Evolutionary conservation across 768 basidiomycete species (phyloP), one percentile per base, ranked within the genome.

Genomic region (Leccinum rimulosum): DNA sequence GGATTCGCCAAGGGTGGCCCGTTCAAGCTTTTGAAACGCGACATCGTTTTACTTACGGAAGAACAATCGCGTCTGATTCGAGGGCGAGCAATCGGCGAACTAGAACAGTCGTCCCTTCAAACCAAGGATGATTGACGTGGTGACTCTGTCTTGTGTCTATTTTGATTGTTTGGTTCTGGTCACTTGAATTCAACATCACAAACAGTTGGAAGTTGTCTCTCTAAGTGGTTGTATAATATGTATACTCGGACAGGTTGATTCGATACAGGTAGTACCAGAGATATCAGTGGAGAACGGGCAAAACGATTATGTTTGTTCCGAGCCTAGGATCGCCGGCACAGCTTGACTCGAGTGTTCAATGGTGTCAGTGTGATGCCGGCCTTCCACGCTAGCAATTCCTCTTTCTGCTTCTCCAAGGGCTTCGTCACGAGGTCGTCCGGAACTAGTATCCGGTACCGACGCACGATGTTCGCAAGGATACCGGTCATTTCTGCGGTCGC

Each of bases 21-120:
- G 17, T 84, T 82, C 76, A 80, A 77, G 70, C 68, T 81, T 28
- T 70, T 85, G 58, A 66, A 78, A 40, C 70, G 65, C 22, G 82
- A 85, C 61, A 73, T 84, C 50, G 66, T 81, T 7, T 68, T 85
- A 0, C 70, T 78, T 35, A 77, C 76, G 4, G 74, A 75, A 55
- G 77, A 70, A 30, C 76, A 84, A 65, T 75, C 78, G 3, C 69
- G 68, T 45, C 60, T 60, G 19, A 70, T 70, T 6, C 73, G 72
- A 14, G 52, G 61, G 19, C 65, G 62, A 31, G 33, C 54, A 19
- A 49, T 64, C 17, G 59, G 56, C 49, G 61, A 67, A 60, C 62
- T 47, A 1, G 61, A 57, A 43, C 47, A 22, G 27, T 28, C 17
- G 6, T 56, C 54, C 36, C 50, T 51, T 17, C 52, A 54, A 25